These are phyloP conservation scores for Lotmaria passim DNA, from an alignment of 208 protist species.

Conservation along the genomic window DNA sequence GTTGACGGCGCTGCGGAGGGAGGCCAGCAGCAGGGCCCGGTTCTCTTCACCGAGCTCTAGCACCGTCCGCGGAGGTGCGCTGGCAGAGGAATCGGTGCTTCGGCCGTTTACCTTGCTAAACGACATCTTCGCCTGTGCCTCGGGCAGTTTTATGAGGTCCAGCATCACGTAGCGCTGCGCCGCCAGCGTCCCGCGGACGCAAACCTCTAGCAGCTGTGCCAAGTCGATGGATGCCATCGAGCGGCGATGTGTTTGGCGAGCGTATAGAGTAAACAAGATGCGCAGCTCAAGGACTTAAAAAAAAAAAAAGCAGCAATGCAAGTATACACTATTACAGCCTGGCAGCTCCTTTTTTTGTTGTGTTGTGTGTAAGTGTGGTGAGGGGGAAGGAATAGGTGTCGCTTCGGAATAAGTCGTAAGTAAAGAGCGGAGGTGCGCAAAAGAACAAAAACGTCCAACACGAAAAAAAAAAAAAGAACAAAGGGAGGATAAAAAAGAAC, in stretches of 20 bases:
- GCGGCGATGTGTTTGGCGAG: not conserved
- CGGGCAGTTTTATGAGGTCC: slow-evolving; percentile 34
- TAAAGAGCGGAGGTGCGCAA: not conserved
- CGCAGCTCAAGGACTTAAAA: slow-evolving; percentile 1
- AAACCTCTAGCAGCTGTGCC: slow-evolving; percentile 45
- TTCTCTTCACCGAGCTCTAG: slow-evolving; percentile 35
- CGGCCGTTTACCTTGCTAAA: slow-evolving; percentile 3
- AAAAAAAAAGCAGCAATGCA: slow-evolving; percentile 21
- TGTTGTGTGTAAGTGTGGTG: too few relatives aligned
- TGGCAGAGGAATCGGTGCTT: too few relatives aligned
- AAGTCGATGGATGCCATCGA: slow-evolving; percentile 42
- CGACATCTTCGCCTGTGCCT: slow-evolving; percentile 6
- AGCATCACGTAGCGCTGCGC: slow-evolving; percentile 62
- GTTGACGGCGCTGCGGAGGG: slow-evolving; percentile 32
- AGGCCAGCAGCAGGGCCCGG: slow-evolving; percentile 19
- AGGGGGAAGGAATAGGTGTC: too few relatives aligned
- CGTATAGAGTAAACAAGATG: not conserved
- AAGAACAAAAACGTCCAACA: too few relatives aligned
- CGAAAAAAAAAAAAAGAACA: slow-evolving; percentile 7
- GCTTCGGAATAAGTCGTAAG: too few relatives aligned
- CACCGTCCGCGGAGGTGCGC: slow-evolving; percentile 29
- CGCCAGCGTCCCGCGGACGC: slow-evolving; percentile 39
- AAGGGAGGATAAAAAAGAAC: slow-evolving; percentile 7
- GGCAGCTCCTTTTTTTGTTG: too few relatives aligned
- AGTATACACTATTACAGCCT: too few relatives aligned